Percentiles rank a stretch among this genome's conserved stretches.
Conservation (phyloP, 225 moss, liverwort and hornwort species). For the Anthoceros angustus region DNA sequence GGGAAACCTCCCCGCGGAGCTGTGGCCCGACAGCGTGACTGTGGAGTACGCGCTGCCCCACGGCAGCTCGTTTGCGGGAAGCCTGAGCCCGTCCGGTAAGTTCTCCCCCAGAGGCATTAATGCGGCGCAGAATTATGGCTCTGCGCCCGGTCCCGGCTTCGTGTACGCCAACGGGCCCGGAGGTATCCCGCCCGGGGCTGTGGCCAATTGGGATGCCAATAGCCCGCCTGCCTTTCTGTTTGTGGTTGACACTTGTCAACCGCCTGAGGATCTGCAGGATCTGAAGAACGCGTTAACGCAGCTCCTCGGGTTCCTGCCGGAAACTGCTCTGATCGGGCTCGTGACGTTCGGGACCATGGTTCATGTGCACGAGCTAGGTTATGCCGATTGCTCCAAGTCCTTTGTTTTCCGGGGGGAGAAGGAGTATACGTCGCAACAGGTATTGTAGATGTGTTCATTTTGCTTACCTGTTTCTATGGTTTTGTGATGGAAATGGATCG, state of each 20-base stretch:
- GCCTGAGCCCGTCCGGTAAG: conserved; percentile 14
- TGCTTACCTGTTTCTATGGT: conserved; percentile 4
- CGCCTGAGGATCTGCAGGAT: conserved; percentile 52
- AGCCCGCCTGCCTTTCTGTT: conserved; percentile 51
- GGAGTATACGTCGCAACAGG: conserved; percentile 76
- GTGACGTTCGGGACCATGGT: conserved; percentile 75
- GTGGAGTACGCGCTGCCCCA: conserved; percentile 69
- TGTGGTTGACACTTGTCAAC: conserved; percentile 81
- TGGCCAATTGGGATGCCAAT: neutral
- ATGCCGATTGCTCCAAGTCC: conserved; percentile 57
- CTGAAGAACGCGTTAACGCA: conserved; percentile 60
- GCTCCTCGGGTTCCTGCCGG: conserved; percentile 65
- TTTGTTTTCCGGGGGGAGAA: conserved; percentile 84
- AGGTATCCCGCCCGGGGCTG: neutral
- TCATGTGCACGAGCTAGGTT: conserved; percentile 91
- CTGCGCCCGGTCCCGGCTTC: conserved; percentile 3
- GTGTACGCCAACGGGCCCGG: conserved; percentile 16
- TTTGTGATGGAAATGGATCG: neutral
- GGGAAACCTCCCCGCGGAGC: conserved; percentile 65
- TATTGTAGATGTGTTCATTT: conserved; percentile 7
- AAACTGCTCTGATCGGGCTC: conserved; percentile 66
- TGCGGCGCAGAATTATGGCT: neutral
- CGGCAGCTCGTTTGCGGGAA: neutral
- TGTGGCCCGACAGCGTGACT: conserved; percentile 64
- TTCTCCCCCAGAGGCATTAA: conserved; percentile 16